phyloP scores from a whole-genome alignment of 129 eudicot species.

The Helianthus tuberosus region DNA sequence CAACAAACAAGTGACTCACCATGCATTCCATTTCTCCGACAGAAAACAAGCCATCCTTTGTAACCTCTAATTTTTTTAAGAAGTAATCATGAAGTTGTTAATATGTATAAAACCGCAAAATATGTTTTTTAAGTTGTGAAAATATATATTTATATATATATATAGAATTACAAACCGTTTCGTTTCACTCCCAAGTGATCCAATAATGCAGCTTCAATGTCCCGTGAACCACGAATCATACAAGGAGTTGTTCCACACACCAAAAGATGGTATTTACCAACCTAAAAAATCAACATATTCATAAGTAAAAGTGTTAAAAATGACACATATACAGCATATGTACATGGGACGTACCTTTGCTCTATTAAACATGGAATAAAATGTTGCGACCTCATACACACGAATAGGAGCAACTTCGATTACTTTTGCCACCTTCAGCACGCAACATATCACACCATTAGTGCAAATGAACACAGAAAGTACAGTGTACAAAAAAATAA shows the following conservation, averaged over 20 bases:
- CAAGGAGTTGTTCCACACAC: conserved; percentile 99
- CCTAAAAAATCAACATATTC: conserved; percentile 48
- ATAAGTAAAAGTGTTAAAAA: background rate
- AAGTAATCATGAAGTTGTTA: conserved; percentile 20
- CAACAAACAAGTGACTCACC: conserved; percentile 52
- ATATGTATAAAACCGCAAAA: conserved; percentile 3
- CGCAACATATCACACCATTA: conserved; percentile 10
- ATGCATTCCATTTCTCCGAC: conserved; percentile 99
- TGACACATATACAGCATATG: background rate
- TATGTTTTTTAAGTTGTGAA: background rate
- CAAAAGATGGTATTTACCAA: conserved; percentile 98
- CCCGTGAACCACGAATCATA: conserved; percentile 99
- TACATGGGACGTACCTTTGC: conserved; percentile 59
- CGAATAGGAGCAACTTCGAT: conserved; percentile 99
- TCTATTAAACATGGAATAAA: conserved; percentile 97
- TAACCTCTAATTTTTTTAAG: conserved; percentile 68
- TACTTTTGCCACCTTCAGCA: conserved; percentile 81
- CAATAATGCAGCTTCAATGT: conserved; percentile 81
- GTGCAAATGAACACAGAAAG: conserved; percentile 22
- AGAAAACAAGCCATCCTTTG: conserved; percentile 97
- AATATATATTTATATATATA: background rate
- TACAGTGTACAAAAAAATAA: background rate
- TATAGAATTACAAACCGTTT: conserved; percentile 55
- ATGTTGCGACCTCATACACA: conserved; percentile 98
- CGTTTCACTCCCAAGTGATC: conserved; percentile 97